Evolutionary conservation across 2,329 filamentous ascomycete genomes (phyloP).

Genomic region (Curvularia lunata): DNA sequence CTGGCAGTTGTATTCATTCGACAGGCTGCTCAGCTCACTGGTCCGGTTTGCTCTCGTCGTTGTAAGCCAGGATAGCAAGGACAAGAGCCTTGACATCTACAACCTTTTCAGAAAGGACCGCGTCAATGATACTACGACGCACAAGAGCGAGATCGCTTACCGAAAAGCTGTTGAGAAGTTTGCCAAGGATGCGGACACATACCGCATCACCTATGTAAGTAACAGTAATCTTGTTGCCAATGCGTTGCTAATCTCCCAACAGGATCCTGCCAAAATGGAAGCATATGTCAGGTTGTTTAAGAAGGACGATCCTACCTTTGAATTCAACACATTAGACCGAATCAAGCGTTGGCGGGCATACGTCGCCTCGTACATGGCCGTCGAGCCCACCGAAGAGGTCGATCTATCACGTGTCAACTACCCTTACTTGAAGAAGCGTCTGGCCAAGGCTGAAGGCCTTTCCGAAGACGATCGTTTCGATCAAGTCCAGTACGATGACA

Average conservation of each 20-base stretch:
- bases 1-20: conserved; percentile 92
- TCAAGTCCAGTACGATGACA: conserved; percentile 48
- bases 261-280: conserved; percentile 68
- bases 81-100: conserved; percentile 91
- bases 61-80: conserved; percentile 84
- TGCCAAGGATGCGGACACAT: conserved; percentile 90
- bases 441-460: conserved; percentile 45
- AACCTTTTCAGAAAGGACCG: conserved; percentile 84
- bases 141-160: conserved; percentile 86
- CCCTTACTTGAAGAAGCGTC: conserved; percentile 53
- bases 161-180: conserved; percentile 92
- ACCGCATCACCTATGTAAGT: conserved; percentile 89
- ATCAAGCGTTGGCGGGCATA: conserved; percentile 88
- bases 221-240: neutral
- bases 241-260: conserved; percentile 32
- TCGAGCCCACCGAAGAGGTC: conserved; percentile 74
- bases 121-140: conserved; percentile 82
- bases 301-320: conserved; percentile 79
- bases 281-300: conserved; percentile 84
- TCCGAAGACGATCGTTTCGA: conserved; percentile 41
- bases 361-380: conserved; percentile 86
- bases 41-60: conserved; percentile 82
- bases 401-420: conserved; percentile 41
- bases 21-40: conserved; percentile 83
- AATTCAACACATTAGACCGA: conserved; percentile 70